These are phyloP conservation scores for Fagus sylvatica DNA, from an alignment of 306 rosid species.

Conservation along the genomic window DNA sequence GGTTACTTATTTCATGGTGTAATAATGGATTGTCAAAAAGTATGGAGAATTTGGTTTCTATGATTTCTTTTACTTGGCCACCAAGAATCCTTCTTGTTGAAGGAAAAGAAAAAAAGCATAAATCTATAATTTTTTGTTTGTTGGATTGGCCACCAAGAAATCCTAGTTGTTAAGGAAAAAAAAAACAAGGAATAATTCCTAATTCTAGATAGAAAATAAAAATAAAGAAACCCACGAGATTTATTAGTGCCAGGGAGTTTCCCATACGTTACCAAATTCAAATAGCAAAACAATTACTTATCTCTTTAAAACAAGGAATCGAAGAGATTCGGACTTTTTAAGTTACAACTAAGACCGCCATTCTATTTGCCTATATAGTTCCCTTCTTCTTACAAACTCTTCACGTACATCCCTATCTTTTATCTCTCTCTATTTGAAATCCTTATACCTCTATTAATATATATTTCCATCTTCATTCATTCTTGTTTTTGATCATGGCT, in stretches of 20 bases:
- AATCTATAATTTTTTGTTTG: background rate
- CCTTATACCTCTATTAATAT: background rate
- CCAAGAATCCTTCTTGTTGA: too few species aligned
- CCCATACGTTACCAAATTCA: background rate
- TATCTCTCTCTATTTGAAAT: too few species aligned
- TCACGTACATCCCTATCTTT: slow-evolving; percentile 1
- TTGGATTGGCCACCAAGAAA: background rate
- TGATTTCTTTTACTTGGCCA: background rate
- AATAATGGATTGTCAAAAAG: too few species aligned
- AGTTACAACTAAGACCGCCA: background rate
- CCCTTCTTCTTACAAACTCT: slow-evolving; percentile 8
- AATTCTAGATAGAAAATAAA: background rate
- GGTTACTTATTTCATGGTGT: too few species aligned
- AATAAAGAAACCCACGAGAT: background rate
- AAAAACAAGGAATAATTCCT: background rate
- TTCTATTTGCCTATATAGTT: slow-evolving; percentile 13
- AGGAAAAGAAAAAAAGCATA: background rate
- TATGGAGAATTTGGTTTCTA: too few species aligned
- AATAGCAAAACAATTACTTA: background rate
- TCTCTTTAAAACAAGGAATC: background rate
- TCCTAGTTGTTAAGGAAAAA: background rate
- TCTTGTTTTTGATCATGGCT: slow-evolving; percentile 25
- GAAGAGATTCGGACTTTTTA: background rate
- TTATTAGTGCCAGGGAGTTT: background rate
- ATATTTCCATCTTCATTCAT: background rate